Conservation (phyloP, 306 rosid genomes). For the Albizia julibrissin region DNA sequence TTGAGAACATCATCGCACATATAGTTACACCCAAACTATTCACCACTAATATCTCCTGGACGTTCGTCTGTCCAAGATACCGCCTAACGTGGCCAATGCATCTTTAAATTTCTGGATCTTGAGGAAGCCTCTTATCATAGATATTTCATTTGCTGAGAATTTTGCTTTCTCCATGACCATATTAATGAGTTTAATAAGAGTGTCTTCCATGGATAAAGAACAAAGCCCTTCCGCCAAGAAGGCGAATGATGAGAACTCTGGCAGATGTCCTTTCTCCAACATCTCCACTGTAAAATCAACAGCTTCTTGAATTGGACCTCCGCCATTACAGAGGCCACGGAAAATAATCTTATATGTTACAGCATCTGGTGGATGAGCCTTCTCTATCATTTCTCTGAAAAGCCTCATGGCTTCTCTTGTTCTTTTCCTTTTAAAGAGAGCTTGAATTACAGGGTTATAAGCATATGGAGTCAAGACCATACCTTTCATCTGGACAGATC, state of each 20-base stretch:
- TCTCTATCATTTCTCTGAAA: conserved; percentile 88
- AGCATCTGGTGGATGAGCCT: conserved; percentile 75
- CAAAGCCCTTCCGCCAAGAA: conserved; percentile 88
- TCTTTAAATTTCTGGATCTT: conserved; percentile 75
- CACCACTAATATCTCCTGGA: conserved; percentile 48
- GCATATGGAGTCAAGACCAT: conserved; percentile 75
- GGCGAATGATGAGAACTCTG: conserved; percentile 66
- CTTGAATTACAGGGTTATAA: conserved; percentile 78
- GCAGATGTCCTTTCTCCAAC: conserved; percentile 70
- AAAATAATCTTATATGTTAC: conserved; percentile 71
- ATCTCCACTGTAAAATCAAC: conserved; percentile 81
- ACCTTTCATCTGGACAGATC: conserved; percentile 89
- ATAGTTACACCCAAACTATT: conserved; percentile 23
- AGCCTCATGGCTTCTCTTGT: conserved; percentile 81
- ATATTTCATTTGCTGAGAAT: conserved; percentile 57
- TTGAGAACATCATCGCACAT: conserved; percentile 15
- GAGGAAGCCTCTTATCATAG: conserved; percentile 75
- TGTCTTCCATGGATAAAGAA: conserved; percentile 80
- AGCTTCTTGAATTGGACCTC: conserved; percentile 87
- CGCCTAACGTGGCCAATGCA: conserved; percentile 76
- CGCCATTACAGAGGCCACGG: conserved; percentile 81
- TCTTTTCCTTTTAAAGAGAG: conserved; percentile 73
- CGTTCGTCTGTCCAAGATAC: conserved; percentile 59
- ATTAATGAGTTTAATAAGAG: conserved; percentile 66
- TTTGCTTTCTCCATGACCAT: conserved; percentile 72